These are phyloP conservation scores for Ophiostoma angusticollis DNA, from an alignment of 2,329 filamentous ascomycete species.

Conservation along the genomic window DNA sequence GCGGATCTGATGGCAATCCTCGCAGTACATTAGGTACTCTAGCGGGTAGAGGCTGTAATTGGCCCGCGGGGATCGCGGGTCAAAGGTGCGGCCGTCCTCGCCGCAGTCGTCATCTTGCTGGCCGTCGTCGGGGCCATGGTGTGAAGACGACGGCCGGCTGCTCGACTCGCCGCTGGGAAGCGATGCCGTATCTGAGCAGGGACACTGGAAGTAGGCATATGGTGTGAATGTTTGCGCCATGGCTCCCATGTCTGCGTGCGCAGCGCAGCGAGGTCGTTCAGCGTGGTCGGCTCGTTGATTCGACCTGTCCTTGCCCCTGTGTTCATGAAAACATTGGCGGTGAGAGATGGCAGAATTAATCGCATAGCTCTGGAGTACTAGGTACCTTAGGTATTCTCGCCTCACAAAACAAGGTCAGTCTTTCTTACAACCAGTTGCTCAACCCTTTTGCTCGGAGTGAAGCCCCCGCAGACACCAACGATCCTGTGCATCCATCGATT, in stretches of 20 bases:
- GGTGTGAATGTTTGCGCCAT: slow-evolving; percentile 40
- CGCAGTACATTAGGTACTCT: slow-evolving; percentile 89
- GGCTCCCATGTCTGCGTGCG: neutral
- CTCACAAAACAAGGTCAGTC: too few species aligned
- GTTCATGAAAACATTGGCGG: slow-evolving; percentile 7
- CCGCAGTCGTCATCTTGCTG: slow-evolving; percentile 32
- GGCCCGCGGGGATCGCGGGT: slow-evolving; percentile 70
- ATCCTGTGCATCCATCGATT: too few species aligned
- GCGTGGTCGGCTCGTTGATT: neutral
- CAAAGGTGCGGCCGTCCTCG: slow-evolving; percentile 68
- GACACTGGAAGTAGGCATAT: slow-evolving; percentile 56
- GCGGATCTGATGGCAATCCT: slow-evolving; percentile 92
- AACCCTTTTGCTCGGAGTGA: too few species aligned
- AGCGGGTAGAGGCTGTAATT: slow-evolving; percentile 89
- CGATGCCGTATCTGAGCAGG: slow-evolving; percentile 43
- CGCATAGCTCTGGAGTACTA: neutral
- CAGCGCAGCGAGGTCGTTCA: neutral
- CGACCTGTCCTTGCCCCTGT: neutral
- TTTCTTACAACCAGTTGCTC: too few species aligned
- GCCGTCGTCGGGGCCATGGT: slow-evolving; percentile 19
- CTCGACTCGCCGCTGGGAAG: slow-evolving; percentile 25
- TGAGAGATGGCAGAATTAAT: slow-evolving; percentile 8
- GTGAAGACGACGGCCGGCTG: slow-evolving; percentile 20
- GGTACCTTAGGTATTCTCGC: too few species aligned
- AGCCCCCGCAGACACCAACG: too few species aligned